Percentiles rank a stretch among this genome's conserved stretches.
Conservation (phyloP, 768 basidiomycete genomes). For the Suillus discolor region DNA sequence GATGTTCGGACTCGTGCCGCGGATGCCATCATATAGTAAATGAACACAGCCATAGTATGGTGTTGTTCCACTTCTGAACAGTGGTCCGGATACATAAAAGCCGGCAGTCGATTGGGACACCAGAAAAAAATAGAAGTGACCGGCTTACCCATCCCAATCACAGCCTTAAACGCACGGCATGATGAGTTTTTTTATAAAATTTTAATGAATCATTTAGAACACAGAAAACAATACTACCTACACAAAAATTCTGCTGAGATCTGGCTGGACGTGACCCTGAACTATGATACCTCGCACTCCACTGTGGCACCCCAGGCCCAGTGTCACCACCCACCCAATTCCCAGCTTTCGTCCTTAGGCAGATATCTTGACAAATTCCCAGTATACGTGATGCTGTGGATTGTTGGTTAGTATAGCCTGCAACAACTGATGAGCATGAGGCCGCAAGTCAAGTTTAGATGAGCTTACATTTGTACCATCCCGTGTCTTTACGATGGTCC, state of each 20-base stretch:
- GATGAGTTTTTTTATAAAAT: neutral
- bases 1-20: neutral
- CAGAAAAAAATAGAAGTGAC: neutral
- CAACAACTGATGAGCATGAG: neutral
- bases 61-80: neutral
- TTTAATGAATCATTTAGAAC: neutral
- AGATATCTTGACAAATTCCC: constrained; percentile 1
- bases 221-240: neutral
- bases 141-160: neutral
- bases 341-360: neutral
- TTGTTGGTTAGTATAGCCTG: neutral
- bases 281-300: neutral
- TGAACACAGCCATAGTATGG: neutral
- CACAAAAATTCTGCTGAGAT: neutral
- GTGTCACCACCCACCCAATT: neutral
- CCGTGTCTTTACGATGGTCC: constrained; percentile 1
- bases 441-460: neutral
- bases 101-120: neutral
- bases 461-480: constrained; percentile 1
- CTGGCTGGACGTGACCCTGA: constrained; percentile 2
- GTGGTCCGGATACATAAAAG: neutral
- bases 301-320: neutral
- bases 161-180: neutral
- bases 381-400: constrained; percentile 4
- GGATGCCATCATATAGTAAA: neutral